Evolutionary conservation across 225 moss, liverwort and hornwort species (phyloP), one percentile per base, ranked within the genome.

Genomic region (Marchantia polymorpha): DNA sequence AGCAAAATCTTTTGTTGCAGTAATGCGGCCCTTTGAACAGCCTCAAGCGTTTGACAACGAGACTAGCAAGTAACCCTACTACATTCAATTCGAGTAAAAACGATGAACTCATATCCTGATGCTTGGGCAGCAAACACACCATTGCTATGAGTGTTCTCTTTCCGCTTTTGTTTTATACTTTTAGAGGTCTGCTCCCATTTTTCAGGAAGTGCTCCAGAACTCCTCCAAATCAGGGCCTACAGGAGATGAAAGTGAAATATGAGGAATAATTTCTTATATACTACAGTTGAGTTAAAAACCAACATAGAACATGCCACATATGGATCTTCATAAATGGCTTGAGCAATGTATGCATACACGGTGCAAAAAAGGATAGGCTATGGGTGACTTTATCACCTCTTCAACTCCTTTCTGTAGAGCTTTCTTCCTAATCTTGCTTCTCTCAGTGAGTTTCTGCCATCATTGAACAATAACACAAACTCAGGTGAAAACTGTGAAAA

Each of bases 351-450:
- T 39, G 39, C 39, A 39, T 39, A 39, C 39, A 39, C 39, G 39
- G 39, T 39, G 39, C 20, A 16, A 60, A 0, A 75, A 7, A 26
- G 12, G 30, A 7, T 7, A 59, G 30, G 58, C 16, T 39, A 20
- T 0, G 5, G 11, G 25, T 0, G 15, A 49, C 2, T n/a, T 47
- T 67, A 19, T 47, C 29, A 94, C 96, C 91, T 97, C 94, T 88
- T 97, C 94, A 12, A 94, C 90, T 54, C 96, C 96, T 80, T 97
- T 97, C 72, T 91, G 92, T 68, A 97, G 86, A 72, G 94, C 94
- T 74, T 93, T 97, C 74, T 94, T 97, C 74, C 93, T 87, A 39
- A 93, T 89, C 82, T 91, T 92, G 88, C 89, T 92, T 86, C 96
- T 88, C 81, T 97, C 94, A 79, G 90, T 86, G 31, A 93, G 90